Evolutionary conservation across 306 rosid genomes (phyloP).

Genomic region (Cajanus cajan): DNA sequence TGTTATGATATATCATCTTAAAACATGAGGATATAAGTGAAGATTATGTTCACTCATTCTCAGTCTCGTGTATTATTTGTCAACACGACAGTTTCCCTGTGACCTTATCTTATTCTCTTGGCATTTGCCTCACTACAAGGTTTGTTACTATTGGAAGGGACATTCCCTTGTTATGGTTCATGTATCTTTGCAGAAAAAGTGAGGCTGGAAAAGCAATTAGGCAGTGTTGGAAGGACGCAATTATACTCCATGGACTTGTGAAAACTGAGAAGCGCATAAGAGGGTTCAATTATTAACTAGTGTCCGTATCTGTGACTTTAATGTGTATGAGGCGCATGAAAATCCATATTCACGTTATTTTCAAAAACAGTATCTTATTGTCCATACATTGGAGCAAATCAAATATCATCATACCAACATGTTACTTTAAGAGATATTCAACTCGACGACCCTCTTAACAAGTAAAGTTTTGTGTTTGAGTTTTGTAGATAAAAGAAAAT

Average conservation of each 20-base stretch:
- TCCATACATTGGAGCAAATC: background rate
- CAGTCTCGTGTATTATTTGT: background rate
- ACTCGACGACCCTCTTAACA: too few relatives aligned
- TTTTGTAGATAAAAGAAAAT: too few relatives aligned
- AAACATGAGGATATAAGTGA: too few relatives aligned
- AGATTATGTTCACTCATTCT: too few relatives aligned
- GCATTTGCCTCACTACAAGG: background rate
- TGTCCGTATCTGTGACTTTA: conserved; percentile 24
- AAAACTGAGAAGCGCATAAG: background rate
- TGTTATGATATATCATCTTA: too few relatives aligned
- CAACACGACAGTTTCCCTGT: background rate
- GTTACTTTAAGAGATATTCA: too few relatives aligned
- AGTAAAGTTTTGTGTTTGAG: too few relatives aligned
- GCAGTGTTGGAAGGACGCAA: background rate
- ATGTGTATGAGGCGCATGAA: background rate
- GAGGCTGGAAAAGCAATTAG: background rate
- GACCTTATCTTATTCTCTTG: conserved; percentile 26
- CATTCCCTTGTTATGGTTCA: background rate
- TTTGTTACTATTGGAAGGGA: conserved; percentile 10
- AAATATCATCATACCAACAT: conserved; percentile 22
- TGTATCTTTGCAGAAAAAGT: conserved; percentile 30
- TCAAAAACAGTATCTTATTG: background rate
- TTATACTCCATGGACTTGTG: background rate
- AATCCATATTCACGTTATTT: conserved; percentile 8
- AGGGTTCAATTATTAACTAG: conserved; percentile 29